A percentile compares a stretch with the other conserved stretches of the same genome.
phyloP scores from a whole-genome alignment of 108 stramenopile genomes.

The Stephanodiscus triporus region DNA sequence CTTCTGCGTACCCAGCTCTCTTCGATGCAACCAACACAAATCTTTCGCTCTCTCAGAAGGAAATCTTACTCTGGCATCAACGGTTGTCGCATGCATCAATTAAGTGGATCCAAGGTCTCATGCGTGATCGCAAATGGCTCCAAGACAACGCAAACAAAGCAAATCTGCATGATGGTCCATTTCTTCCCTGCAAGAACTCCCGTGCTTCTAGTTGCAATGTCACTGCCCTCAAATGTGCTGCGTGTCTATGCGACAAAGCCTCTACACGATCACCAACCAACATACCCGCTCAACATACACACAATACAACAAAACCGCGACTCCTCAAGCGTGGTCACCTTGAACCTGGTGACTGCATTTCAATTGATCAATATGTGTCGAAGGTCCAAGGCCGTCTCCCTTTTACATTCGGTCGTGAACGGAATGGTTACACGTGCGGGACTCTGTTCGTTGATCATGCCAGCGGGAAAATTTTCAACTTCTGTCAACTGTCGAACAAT shows the following conservation, averaged over 20 bases:
- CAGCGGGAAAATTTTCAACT: constrained; percentile 17
- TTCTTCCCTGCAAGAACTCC: background rate
- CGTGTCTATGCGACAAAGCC: background rate
- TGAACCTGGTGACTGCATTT: constrained; percentile 44
- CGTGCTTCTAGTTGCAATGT: background rate
- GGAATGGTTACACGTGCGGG: constrained; percentile 30
- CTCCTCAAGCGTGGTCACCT: constrained; percentile 14
- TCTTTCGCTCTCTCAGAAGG: constrained; percentile 45
- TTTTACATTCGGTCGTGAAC: constrained; percentile 39
- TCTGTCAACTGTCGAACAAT: constrained; percentile 27
- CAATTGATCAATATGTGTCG: constrained; percentile 47
- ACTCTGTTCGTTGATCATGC: constrained; percentile 57
- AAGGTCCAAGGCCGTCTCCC: constrained; percentile 37
- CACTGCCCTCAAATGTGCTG: constrained; percentile 3
- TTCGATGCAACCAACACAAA: constrained; percentile 41
- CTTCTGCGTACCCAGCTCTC: background rate
- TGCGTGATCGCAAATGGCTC: background rate
- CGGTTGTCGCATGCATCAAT: constrained; percentile 7
- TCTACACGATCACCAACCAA: background rate
- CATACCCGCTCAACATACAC: background rate
- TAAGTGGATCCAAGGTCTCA: background rate
- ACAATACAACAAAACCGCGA: background rate
- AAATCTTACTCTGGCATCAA: constrained; percentile 18
- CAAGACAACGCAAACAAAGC: background rate
- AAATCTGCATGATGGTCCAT: background rate